phyloP scores from a whole-genome alignment of 2,329 filamentous ascomycete genomes.

The Phaeosphaeriaceae sp. region DNA sequence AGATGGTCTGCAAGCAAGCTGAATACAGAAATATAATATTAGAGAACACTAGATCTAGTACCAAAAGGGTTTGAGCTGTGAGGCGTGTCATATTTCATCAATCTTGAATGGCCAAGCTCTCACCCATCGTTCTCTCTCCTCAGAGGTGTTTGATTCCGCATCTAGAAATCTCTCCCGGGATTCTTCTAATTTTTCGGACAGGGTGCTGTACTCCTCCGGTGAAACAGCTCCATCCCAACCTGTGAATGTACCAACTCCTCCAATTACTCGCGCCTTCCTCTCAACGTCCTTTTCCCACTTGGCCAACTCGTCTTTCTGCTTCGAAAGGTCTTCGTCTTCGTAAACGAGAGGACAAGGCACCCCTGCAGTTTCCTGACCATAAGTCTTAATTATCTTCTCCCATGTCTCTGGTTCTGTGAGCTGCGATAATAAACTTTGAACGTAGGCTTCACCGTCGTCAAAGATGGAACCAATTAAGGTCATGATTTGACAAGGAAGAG shows the following conservation, averaged over 20 bases:
- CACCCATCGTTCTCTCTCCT: slow-evolving; percentile 1
- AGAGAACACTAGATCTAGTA: no score
- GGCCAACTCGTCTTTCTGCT: background rate
- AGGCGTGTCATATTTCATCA: no score
- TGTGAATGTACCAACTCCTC: slow-evolving; percentile 13
- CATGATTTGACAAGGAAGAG: slow-evolving; percentile 11
- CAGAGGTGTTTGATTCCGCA: background rate
- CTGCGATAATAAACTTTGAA: slow-evolving; percentile 9
- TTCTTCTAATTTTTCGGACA: slow-evolving; percentile 9
- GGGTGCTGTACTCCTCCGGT: slow-evolving; percentile 5
- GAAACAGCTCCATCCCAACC: slow-evolving; percentile 15
- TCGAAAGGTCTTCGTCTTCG: background rate
- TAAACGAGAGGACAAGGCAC: background rate
- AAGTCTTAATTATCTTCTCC: background rate
- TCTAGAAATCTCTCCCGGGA: slow-evolving; percentile 1
- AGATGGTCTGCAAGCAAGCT: no score
- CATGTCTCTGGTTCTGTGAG: slow-evolving; percentile 7
- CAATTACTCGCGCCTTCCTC: slow-evolving; percentile 9
- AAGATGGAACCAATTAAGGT: slow-evolving; percentile 7
- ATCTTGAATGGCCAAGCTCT: background rate
- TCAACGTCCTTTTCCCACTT: slow-evolving; percentile 9
- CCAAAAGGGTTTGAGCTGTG: no score
- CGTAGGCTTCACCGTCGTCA: slow-evolving; percentile 13
- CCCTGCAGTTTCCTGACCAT: background rate
- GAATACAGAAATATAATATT: no score